These are phyloP conservation scores for Microbotryum lychnidis-dioicae DNA, from an alignment of 1,284 basidiomycete genomes.

Conservation along the genomic window DNA sequence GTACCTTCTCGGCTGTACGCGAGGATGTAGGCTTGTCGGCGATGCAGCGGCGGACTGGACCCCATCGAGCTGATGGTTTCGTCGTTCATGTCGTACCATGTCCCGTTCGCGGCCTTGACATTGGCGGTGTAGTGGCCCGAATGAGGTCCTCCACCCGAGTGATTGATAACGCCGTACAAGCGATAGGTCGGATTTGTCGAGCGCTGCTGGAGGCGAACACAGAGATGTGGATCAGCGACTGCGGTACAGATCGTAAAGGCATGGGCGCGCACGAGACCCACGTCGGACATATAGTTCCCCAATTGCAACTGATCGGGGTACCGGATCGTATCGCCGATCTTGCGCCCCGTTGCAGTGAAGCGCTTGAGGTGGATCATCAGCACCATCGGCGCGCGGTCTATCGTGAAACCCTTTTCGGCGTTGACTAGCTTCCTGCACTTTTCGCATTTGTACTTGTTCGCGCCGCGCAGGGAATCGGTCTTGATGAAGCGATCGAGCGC, in stretches of 20 bases:
- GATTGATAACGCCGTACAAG: conserved; percentile 85
- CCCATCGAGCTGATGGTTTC: conserved; percentile 44
- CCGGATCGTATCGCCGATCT: conserved; percentile 66
- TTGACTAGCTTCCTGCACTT: conserved; percentile 87
- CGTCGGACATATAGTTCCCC: conserved; percentile 71
- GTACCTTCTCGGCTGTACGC: conserved; percentile 67
- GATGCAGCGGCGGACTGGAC: too few relatives aligned
- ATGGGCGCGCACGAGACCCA: conserved; percentile 28
- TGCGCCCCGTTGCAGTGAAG: conserved; percentile 81
- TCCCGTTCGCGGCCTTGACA: conserved; percentile 61
- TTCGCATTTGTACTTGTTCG: conserved; percentile 97
- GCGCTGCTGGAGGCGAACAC: conserved; percentile 2
- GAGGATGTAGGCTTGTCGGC: conserved; percentile 67
- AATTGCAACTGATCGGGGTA: conserved; percentile 75
- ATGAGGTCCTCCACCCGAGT: conserved; percentile 84
- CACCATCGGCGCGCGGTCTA: conserved; percentile 80
- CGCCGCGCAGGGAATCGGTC: conserved; percentile 73
- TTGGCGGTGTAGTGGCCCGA: conserved; percentile 93
- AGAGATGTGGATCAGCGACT: background rate
- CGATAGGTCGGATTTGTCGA: conserved; percentile 60
- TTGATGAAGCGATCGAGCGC: conserved; percentile 77
- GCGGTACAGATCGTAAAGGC: background rate
- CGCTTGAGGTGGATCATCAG: conserved; percentile 95
- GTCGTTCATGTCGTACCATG: conserved; percentile 93
- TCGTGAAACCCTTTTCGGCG: conserved; percentile 78